Conservation (phyloP, 768 basidiomycete genomes). For the Termitomyces sp. region DNA sequence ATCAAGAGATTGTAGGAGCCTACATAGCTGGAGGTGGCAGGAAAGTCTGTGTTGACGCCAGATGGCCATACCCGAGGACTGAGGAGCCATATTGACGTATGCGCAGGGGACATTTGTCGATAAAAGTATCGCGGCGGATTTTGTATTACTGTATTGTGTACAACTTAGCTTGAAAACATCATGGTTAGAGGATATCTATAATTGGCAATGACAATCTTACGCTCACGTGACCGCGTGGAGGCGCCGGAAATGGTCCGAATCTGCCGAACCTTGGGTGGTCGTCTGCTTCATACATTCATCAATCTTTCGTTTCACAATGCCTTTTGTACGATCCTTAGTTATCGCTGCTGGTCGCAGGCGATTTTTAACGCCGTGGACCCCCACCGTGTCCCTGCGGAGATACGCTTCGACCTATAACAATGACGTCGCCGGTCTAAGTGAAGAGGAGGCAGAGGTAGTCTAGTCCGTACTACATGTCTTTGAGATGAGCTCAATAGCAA, state of each 20-base stretch:
- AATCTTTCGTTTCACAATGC: conserved; percentile 2
- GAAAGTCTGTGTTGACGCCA: conserved; percentile 28
- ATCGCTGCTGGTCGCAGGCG: background rate
- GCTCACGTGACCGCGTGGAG: conserved; percentile 1
- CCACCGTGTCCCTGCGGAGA: conserved; percentile 14
- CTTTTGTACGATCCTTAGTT: conserved; percentile 7
- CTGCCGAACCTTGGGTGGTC: background rate
- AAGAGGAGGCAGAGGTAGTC: conserved; percentile 74
- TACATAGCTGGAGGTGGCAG: conserved; percentile 25
- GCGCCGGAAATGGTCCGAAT: conserved; percentile 15
- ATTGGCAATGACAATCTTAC: too few relatives aligned
- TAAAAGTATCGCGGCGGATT: background rate
- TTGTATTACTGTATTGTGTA: background rate
- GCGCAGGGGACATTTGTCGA: background rate
- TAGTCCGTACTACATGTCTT: background rate
- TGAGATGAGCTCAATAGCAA: background rate
- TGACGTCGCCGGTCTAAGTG: conserved; percentile 70
- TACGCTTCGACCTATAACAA: conserved; percentile 61
- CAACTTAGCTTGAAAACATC: too few relatives aligned
- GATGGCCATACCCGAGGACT: conserved; percentile 1
- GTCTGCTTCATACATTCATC: background rate
- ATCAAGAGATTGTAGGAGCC: conserved; percentile 53
- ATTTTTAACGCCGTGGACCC: conserved; percentile 1
- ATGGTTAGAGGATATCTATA: too few relatives aligned
- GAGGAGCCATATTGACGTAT: background rate